Base-by-base conservation (phyloP, 257 asterid genomes). In the Prunella vulgaris region DNA sequence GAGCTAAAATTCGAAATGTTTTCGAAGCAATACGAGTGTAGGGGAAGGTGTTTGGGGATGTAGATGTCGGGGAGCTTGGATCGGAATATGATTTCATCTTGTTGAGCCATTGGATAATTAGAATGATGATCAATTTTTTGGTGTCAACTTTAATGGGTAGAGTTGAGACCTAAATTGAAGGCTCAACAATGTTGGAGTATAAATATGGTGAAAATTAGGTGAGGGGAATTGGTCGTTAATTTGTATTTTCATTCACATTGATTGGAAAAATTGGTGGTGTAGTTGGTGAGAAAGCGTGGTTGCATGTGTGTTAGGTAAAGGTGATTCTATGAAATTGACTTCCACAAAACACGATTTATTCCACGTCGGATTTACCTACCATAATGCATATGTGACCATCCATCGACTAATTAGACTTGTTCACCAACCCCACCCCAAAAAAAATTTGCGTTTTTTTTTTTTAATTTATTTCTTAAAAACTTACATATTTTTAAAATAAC, bases 1-100 rank as follows among this genome's bases (percentile, higher is more conserved):
- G 78, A 57, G 1, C 79, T 32, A 28, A 78, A 81, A 0, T 77
- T 21, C 0, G 88, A 80, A 10, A 87, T 80, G 48, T 90, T 82
- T 27, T 93, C 84, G 62, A 93, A 90, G n/a, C 97, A 90, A 52
- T 93, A 93, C 0, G 97, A 78, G 57, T 90, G 97, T 7, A 90
- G 38, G 0, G 96, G 86, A 40, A 90, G 84, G 70, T 90, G 88
- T 0, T 86, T 90, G 0, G 96, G 96, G 70, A 90, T 82, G 87
- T 82, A 74, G 27, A 90, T 88, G 24, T 90, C 97, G 4, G 92
- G 89, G 18, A 90, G 87, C 5, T 83, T 88, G 17, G 97, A 90
- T 65, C 96, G 81, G 80, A 85, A 86, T 27, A 90, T 78, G 59
- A 78, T 63, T 5, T 90, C 90, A 10, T 77, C 74, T 44, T 81